Base-by-base conservation (phyloP, 441 rosid species). In the Croton laevigatus region DNA sequence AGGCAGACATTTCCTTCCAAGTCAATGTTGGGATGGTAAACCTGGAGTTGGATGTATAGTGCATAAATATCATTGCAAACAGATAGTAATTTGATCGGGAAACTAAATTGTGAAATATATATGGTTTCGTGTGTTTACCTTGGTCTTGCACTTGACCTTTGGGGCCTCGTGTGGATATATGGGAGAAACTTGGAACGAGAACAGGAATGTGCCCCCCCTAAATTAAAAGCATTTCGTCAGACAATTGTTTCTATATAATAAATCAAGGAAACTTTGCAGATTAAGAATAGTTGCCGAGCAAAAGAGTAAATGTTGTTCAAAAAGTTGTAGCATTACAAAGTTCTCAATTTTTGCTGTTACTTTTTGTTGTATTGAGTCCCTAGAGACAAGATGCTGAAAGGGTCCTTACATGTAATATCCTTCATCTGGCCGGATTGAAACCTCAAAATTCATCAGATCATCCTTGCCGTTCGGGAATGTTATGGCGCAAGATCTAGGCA, bases 1-100 rank as follows among this genome's bases (percentile, higher is more conserved):
- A 91, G 86, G 78, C 99, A 94, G 51, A 89, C 98, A 67, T 91
- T 95, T 78, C 99, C 99, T 82, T 95, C 99, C 82, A 92, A 82
- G 81, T 92, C 98, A 46, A 92, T 92, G 80, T 92, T 95, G 5
- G 99, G 99, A 82, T 92, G 97, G 75, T 88, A 89, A 62, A 95
- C 92, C 99, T 68, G 72, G 72, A 78, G 69, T 22, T 53, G 23
- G 73, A 71, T 20, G 27, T 17, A 59, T 34, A 48, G 49, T 27
- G 64, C 51, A 60, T 63, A 22, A 49, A 46, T 40, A 44, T 20
- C 6, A 54, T 19, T 40, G 38, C 22, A 16, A 55, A 53, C 23
- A 13, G 9, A 38, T 59, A 69, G 23, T 3, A 61, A 8, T 32
- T 44, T 23, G 17, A 46, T 64, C 20, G 34, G 16, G 44, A 11